Evolutionary conservation across 225 moss, liverwort and hornwort species (phyloP), one percentile per base, ranked within the genome.

Genomic region (Bryum argenteum): DNA sequence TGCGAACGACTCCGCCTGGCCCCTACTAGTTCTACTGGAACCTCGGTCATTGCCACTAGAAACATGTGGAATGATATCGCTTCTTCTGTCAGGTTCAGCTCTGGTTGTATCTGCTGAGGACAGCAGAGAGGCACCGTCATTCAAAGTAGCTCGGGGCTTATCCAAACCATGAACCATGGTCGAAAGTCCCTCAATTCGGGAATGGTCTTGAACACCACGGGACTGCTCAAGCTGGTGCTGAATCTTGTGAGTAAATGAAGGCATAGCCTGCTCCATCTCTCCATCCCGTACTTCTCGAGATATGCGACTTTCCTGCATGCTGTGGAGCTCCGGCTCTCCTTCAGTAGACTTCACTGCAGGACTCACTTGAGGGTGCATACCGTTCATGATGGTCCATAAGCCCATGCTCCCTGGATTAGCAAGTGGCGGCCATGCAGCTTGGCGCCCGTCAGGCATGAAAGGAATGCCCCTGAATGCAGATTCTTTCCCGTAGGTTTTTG

Each of bases 401-500:
- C 83, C 85, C 76, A 82, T 70, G 58, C 71, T 78, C 56, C 78
- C 84, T 59, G 66, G 66, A 68, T 38, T 77, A 53, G 69, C 24
- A n/a, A 75, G 73, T 54, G 79, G 45, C 17, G 80, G 50, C 87
- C 87, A 82, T 45, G 77, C 15, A 57, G 66, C 58, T 71, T 84
- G 87, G 23, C 87, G 84, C 61, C 79, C 81, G 60, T 88, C 87
- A 38, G 84, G 72, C 41, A 72, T 53, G 20, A 76, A 78, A 63
- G 87, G 83, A 75, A 80, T 78, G 19, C 87, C 83, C 68, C 82
- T 74, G 69, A 88, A 84, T 47, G 84, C 87, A 10, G 84, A 79
- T 7, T 89, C 84, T 39, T 88, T 90, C 61, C 79, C 83, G 65
- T 62, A 88, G 1, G 58, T 45, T 64, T 90, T 92, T 8, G 86